phyloP scores from a whole-genome alignment of 2,329 filamentous ascomycete genomes.

The Rhynchosporium secalis region DNA sequence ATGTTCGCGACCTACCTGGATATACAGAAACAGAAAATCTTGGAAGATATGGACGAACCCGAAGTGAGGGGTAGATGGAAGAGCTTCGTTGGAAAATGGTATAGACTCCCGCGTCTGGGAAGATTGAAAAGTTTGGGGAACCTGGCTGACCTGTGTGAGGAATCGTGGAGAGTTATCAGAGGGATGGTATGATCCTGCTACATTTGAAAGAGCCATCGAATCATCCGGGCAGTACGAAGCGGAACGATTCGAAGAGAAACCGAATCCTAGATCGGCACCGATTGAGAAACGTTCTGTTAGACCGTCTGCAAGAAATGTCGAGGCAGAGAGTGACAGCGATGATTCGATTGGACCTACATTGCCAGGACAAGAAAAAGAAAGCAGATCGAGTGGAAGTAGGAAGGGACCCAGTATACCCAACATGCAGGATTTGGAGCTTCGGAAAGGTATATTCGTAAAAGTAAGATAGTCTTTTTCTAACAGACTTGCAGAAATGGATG shows the following conservation, averaged over 20 bases:
- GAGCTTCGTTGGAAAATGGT: slow-evolving; percentile 88
- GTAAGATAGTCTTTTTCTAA: slow-evolving; percentile 14
- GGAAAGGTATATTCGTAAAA: slow-evolving; percentile 44
- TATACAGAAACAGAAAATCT: slow-evolving; percentile 75
- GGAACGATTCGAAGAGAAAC: slow-evolving; percentile 18
- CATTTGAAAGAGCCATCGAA: slow-evolving; percentile 40
- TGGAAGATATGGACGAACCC: slow-evolving; percentile 69
- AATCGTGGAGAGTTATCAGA: slow-evolving; percentile 84
- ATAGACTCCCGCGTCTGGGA: slow-evolving; percentile 38
- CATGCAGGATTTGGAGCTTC: slow-evolving; percentile 69
- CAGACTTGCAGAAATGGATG: slow-evolving; percentile 38
- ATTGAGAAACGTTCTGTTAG: slow-evolving; percentile 3
- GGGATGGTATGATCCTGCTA: slow-evolving; percentile 89
- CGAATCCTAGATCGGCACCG: slow-evolving; percentile 12
- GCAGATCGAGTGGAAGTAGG: slow-evolving; percentile 34
- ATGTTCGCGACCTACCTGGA: slow-evolving; percentile 84
- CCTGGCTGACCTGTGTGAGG: slow-evolving; percentile 54
- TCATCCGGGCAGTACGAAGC: slow-evolving; percentile 18
- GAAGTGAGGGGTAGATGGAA: slow-evolving; percentile 87
- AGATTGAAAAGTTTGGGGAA: background rate
- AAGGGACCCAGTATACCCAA: slow-evolving; percentile 66
- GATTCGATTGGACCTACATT: slow-evolving; percentile 50
- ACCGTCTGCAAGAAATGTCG: slow-evolving; percentile 18
- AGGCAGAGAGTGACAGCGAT: slow-evolving; percentile 37
- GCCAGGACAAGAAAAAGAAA: slow-evolving; percentile 38